Conservation (phyloP, 768 basidiomycete species). For the Neoboletus subvelutipes region DNA sequence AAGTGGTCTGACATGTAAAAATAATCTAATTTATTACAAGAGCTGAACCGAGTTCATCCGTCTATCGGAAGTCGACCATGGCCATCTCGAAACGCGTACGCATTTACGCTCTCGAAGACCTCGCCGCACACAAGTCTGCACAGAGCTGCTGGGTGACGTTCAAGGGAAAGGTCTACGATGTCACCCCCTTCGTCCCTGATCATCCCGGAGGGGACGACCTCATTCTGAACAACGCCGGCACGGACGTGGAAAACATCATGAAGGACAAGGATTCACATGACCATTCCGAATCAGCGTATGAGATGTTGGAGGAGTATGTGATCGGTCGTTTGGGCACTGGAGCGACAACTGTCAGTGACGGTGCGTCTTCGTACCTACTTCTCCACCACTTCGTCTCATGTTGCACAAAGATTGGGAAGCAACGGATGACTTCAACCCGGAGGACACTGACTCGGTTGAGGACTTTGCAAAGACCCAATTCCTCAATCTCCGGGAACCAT, state of each 20-base stretch:
- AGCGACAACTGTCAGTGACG: constrained; percentile 74
- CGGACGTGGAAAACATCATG: constrained; percentile 82
- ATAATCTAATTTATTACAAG: background rate
- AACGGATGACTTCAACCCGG: constrained; percentile 86
- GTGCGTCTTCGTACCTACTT: constrained; percentile 42
- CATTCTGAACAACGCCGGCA: constrained; percentile 78
- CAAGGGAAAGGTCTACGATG: constrained; percentile 85
- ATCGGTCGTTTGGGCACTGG: constrained; percentile 81
- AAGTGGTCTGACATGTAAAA: constrained; percentile 12
- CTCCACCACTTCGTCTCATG: constrained; percentile 8
- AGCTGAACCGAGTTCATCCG: background rate
- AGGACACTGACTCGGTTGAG: constrained; percentile 75
- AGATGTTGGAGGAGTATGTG: constrained; percentile 85
- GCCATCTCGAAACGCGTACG: constrained; percentile 58
- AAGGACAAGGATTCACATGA: constrained; percentile 76
- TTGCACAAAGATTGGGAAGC: constrained; percentile 76
- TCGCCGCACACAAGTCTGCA: constrained; percentile 57
- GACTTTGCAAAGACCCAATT: constrained; percentile 92
- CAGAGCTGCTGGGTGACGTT: constrained; percentile 81
- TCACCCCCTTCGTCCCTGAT: constrained; percentile 79
- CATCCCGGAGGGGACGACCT: constrained; percentile 96
- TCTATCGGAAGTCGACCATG: constrained; percentile 39
- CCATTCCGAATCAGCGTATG: constrained; percentile 89
- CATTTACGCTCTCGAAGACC: constrained; percentile 75
- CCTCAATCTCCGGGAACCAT: constrained; percentile 82